Evolutionary conservation across 306 rosid genomes (phyloP).

Genomic region (Macrotyloma uniflorum): DNA sequence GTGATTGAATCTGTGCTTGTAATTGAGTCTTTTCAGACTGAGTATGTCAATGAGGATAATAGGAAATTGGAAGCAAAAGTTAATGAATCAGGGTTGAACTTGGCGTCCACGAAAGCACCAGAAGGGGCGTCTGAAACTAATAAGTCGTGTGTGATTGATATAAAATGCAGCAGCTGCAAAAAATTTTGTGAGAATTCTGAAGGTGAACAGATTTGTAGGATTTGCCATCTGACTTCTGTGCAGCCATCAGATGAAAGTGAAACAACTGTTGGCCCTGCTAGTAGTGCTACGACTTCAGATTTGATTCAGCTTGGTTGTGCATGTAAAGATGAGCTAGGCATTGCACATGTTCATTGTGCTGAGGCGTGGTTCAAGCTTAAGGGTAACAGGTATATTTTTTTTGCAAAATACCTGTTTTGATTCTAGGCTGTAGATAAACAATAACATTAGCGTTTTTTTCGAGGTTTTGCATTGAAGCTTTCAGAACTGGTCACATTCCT

Average conservation of each 20-base stretch:
- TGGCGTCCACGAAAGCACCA: constrained; percentile 42
- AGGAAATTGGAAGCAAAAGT: constrained; percentile 46
- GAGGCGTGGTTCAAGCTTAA: constrained; percentile 89
- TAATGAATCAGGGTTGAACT: constrained; percentile 50
- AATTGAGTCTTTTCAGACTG: constrained; percentile 54
- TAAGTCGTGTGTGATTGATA: constrained; percentile 61
- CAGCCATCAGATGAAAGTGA: constrained; percentile 60
- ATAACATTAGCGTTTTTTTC: neutral
- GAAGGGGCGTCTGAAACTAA: constrained; percentile 55
- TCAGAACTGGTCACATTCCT: neutral
- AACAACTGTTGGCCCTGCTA: constrained; percentile 34
- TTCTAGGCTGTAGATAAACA: constrained; percentile 21
- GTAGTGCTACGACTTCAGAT: constrained; percentile 41
- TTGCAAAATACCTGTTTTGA: constrained; percentile 26
- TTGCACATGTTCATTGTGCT: constrained; percentile 86
- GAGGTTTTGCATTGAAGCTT: constrained; percentile 24
- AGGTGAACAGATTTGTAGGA: constrained; percentile 85
- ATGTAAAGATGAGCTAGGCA: constrained; percentile 89
- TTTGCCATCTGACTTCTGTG: constrained; percentile 76
- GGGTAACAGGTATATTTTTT: constrained; percentile 80
- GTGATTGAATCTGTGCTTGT: constrained; percentile 55
- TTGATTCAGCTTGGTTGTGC: constrained; percentile 88
- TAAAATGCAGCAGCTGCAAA: constrained; percentile 54
- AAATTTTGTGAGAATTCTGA: constrained; percentile 53
- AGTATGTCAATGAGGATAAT: constrained; percentile 35